Evolutionary conservation across 1,139 yeast genomes (phyloP).

Genomic region (Starmera stellimalicola): DNA sequence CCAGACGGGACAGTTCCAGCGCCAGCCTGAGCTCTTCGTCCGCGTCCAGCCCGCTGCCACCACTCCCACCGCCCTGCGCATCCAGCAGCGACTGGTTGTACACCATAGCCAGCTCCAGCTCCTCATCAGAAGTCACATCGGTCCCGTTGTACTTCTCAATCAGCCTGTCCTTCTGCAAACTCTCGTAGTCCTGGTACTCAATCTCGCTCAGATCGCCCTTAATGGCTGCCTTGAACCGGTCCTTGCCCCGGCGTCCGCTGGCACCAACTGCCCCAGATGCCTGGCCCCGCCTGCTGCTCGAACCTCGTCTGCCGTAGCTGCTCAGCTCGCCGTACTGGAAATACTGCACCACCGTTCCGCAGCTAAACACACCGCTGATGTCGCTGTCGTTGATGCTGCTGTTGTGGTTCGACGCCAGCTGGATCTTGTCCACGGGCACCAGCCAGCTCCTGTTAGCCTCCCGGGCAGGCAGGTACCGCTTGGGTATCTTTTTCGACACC

Average conservation of each 20-base stretch:
- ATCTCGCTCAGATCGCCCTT: conserved; percentile 22
- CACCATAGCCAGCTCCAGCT: conserved; percentile 43
- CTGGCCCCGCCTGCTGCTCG: conserved; percentile 14
- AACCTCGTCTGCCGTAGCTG: background rate
- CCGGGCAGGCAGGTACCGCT: conserved; percentile 26
- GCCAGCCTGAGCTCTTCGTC: conserved; percentile 27
- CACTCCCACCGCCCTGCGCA: conserved; percentile 10
- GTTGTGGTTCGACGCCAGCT: conserved; percentile 31
- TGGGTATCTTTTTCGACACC: conserved; percentile 37
- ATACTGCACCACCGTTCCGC: conserved; percentile 51
- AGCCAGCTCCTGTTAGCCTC: conserved; percentile 11
- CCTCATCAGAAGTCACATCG: conserved; percentile 34
- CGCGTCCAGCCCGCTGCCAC: conserved; percentile 2
- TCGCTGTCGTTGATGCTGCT: no score
- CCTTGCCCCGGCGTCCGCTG: conserved; percentile 6
- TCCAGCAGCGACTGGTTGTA: conserved; percentile 28
- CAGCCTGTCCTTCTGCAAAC: conserved; percentile 17
- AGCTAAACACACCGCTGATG: conserved; percentile 44
- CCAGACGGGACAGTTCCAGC: conserved; percentile 27
- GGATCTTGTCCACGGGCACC: conserved; percentile 33
- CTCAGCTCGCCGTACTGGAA: conserved; percentile 47
- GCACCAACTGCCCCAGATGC: conserved; percentile 13
- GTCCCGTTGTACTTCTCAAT: conserved; percentile 38
- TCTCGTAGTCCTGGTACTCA: conserved; percentile 23
- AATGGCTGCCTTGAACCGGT: conserved; percentile 17